Evolutionary conservation across 345 rosid genomes (phyloP).

Genomic region (Murraya paniculata): DNA sequence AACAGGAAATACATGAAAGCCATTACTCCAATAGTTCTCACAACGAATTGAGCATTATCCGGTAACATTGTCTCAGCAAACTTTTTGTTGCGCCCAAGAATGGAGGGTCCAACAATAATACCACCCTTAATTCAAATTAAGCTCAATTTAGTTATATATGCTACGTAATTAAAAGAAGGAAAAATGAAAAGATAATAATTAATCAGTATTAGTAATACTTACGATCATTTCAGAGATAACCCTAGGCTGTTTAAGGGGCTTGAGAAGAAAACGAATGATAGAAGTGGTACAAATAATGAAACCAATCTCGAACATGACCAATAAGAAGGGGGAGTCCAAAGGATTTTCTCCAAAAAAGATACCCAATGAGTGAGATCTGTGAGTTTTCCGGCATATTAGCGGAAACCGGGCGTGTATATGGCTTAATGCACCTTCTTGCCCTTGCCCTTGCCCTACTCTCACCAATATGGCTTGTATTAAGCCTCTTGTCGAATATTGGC

Average conservation of each 20-base stretch:
- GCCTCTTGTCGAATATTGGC: too few relatives aligned
- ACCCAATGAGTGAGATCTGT: slow-evolving; percentile 25
- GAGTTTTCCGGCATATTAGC: slow-evolving; percentile 28
- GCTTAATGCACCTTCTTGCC: too few relatives aligned
- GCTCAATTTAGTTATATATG: neutral
- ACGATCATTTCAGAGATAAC: slow-evolving; percentile 68
- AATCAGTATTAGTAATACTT: slow-evolving; percentile 18
- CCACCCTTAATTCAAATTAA: slow-evolving; percentile 52
- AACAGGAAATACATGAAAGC: slow-evolving; percentile 62
- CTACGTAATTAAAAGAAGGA: too few relatives aligned
- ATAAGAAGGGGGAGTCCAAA: slow-evolving; percentile 31
- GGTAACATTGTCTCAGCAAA: slow-evolving; percentile 39
- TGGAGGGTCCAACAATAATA: slow-evolving; percentile 68
- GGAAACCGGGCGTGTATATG: neutral
- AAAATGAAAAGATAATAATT: neutral
- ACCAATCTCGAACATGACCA: slow-evolving; percentile 39
- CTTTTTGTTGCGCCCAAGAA: slow-evolving; percentile 44
- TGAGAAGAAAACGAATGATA: slow-evolving; percentile 47
- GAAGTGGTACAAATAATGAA: slow-evolving; percentile 39
- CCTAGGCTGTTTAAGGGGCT: slow-evolving; percentile 70
- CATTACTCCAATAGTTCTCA: slow-evolving; percentile 47
- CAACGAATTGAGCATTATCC: slow-evolving; percentile 35
- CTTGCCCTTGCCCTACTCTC: too few relatives aligned
- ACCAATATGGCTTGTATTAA: too few relatives aligned
- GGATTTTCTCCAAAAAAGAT: slow-evolving; percentile 46